Base-by-base conservation (phyloP, 495 filamentous ascomycete species). In the Talaromyces stipitatus region DNA sequence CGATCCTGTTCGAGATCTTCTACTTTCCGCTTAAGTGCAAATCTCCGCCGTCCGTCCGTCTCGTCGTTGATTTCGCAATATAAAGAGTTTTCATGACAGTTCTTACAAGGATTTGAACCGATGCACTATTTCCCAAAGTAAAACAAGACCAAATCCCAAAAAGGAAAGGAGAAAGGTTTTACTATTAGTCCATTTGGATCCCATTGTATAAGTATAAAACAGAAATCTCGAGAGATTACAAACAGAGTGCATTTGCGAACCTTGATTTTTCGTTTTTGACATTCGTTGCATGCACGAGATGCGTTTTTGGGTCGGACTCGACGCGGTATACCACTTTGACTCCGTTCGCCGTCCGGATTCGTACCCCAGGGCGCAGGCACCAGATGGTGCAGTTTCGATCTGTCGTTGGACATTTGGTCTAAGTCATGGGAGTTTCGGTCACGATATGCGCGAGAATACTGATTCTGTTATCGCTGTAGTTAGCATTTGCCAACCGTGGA, bases 1-100 rank as follows among this genome's bases (percentile, higher is more conserved):
- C 60, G 64, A 50, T 68, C 64, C 43, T 61, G 50, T 43, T 68
- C 63, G 41, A 68, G 41, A 2, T 56, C 43, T 32, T 68, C 60
- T 4, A 68, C 55, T 33, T 64, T 68, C 9, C 63, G 66, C 50
- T 66, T 68, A 3, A 64, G 43, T 9, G 58, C 52, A 32, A 60
- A 41, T 53, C 58, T 47, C 22, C 66, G 66, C 11, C 64, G 60
- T 4, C 61, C 61, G 61, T 68, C 66, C n/a, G 58, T 62, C 30
- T 65, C 62, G 12, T 58, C 52, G 30, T 67, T 60, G 28, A 65
- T 43, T 9, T 53, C 41, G 23, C 65, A 67, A 23, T 28, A 55
- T 4, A 55, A 23, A 28, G 54, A 55, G 33, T 55, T 55, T 45
- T 55, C 54, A 16, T 55, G 32, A n/a, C 54, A 55, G 16, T 55